Base-by-base conservation (phyloP, 345 rosid species). In the Pugionium dolabratum region DNA sequence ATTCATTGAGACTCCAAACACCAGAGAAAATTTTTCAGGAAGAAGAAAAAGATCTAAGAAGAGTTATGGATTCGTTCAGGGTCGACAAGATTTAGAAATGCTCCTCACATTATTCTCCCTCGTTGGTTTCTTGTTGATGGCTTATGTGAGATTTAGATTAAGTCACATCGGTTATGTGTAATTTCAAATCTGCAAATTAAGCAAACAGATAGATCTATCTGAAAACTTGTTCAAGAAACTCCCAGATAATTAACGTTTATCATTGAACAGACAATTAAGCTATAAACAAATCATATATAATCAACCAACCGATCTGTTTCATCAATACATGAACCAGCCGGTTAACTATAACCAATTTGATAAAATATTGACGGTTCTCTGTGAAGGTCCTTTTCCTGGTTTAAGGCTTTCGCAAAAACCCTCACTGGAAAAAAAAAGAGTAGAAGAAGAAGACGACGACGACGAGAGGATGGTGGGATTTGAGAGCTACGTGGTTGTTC, bases 401-500 rank as follows among this genome's bases (percentile, higher is more conserved):
- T 34, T 35, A 27, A n/a, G 48, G 6, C 26, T 6, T 25, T 33
- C 2, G n/a, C 33, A 39, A 65, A 54, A 42, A 11, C 30, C 50
- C 54, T 55, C 41, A 33, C 8, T 7, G 62, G 34, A 2, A 42
- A 42, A 18, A 39, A 42, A 68, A 18, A 40, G 45, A 11, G 25
- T 5, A 25, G 28, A 59, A 39, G 56, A 40, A 9, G 50, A 25
- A 44, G 54, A 7, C 2, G 34, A 6, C 10, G 31, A 3, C 26
- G 64, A 6, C 4, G 4, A 10, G 18, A 1, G 1, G 1, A 72
- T 52, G 66, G 62, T 74, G 92, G 92, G 26, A 73, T 67, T 81
- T 6, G 89, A 94, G 66, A 84, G 99, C 84, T 90, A 85, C 70
- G 91, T 90, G 54, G 78, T 94, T 66, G 89, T 94, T 6, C 99